Evolutionary conservation across 805 yeast genomes (phyloP), one percentile per base, ranked within the genome.

Genomic region (Kodamaea hsintzibuensis): DNA sequence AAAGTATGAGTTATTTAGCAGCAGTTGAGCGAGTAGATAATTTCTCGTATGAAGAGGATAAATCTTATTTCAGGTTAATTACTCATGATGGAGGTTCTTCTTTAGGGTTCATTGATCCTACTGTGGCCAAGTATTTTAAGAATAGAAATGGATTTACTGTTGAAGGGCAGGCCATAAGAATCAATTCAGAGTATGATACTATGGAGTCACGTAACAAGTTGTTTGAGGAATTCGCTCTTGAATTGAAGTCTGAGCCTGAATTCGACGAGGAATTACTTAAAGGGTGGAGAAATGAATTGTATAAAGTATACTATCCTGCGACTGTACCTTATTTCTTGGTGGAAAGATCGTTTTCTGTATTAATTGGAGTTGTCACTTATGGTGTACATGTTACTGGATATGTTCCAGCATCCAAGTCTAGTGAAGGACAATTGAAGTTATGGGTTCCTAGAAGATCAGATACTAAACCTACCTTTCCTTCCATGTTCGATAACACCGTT

Each of bases 371-470:
- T 9, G 84, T 88, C 0, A 90, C 96, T 55, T 91, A 91, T 67
- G 99, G 99, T 0, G 86, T 86, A 3, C 98, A 95, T 67, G 77
- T 92, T 25, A 88, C 83, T 60, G 98, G 98, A 1, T 95, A 83
- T 61, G 75, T 87, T 0, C 78, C 82, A 0, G 78, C 82, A 2
- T 58, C 65, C 0, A 53, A 66, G 33, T 62, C 81, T 3, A 17
- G 54, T 2, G 70, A 74, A 40, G 79, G 80, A 1, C 70, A 74
- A 35, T 57, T 80, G 33, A 80, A 82, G 61, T 62, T 88, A 54
- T 95, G 98, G 98, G 79, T 93, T 8, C 97, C 99, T 0, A 74
- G 90, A 56, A 74, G 99, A 59, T 80, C 98, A 0, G 67, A 74
- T 4, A 78, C 84, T 1, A 95, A 95, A 67, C 86, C 86, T 14